Base-by-base conservation (phyloP, 2,329 filamentous ascomycete species). In the Amauroascus niger region DNA sequence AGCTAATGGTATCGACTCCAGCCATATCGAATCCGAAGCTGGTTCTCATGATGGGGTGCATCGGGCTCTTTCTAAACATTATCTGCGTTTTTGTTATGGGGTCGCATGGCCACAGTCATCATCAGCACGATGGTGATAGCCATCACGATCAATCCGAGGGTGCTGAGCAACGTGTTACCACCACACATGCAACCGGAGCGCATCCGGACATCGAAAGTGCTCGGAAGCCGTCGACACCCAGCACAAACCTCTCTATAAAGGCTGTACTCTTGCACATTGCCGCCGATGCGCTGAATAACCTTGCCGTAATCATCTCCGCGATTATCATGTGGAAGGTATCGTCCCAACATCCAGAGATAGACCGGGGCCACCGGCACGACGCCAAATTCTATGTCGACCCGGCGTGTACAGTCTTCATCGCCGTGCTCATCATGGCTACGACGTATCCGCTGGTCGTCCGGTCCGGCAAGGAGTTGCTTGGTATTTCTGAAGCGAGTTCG, bases 281-380 rank as follows among this genome's bases (percentile, higher is more conserved):
- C 2, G 82, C 84, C 30, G 86, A 90, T 62, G 83, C 84, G 4
- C 74, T 85, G 58, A 89, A 88, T 69, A 90, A 90, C 60, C 66
- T 88, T 9, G 85, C 84, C 8, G 85, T 90, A 55, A 87, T 88
- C 47, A 71, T 83, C 33, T 79, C 84, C 0, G 84, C 83, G 0
- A 62, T 83, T 1, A 74, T 87, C 30, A 84, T 89, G 64, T 88
- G 84, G 85, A 54, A 56, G 30, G 51, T 52, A 1, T 51, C 54
- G 7, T 28, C 54, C 14, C 16, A 52, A n/a, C 44, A 52, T 20
- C 8, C 26, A 1, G 54, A 55, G n/a, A n/a, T n/a, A n/a, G n/a
- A 11, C 8, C 16, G 6, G 32, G 18, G 9, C n/a, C 39, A n/a
- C 30, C 13, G 9, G 18, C 39, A 26, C n/a, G 53, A 57, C 13